phyloP scores from a whole-genome alignment of 2,329 filamentous ascomycete genomes.

The Allantophomopsis cytisporea region DNA sequence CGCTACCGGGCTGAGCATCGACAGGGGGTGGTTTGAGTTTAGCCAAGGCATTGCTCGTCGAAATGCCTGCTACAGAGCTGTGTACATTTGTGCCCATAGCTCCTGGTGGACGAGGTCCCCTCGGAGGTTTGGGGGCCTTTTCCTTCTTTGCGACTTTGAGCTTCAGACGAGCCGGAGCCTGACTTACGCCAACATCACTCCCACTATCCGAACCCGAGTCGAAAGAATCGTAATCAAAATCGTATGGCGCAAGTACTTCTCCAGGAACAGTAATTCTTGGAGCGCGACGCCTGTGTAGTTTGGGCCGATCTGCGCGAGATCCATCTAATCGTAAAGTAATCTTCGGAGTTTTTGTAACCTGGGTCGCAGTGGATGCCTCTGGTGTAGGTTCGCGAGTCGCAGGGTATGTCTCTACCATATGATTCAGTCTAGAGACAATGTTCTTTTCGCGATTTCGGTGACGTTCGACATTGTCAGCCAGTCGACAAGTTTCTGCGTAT shows the following conservation, averaged over 20 bases:
- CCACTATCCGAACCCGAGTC: constrained; percentile 18
- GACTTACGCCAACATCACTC: constrained; percentile 2
- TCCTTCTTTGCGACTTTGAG: constrained; percentile 7
- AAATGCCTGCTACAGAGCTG: constrained; percentile 19
- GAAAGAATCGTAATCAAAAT: constrained; percentile 46
- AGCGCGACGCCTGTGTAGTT: constrained; percentile 19
- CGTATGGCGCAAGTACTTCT: constrained; percentile 52
- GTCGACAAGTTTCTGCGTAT: constrained; percentile 47
- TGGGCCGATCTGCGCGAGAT: constrained; percentile 25
- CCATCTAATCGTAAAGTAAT: constrained; percentile 28
- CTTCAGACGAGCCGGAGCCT: constrained; percentile 12
- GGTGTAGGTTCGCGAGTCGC: constrained; percentile 33
- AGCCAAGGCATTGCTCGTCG: constrained; percentile 20
- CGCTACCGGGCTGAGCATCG: constrained; percentile 41
- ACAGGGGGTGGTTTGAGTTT: constrained; percentile 42
- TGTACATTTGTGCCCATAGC: constrained; percentile 20
- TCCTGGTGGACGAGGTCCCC: constrained; percentile 16
- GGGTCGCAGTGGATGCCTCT: constrained; percentile 34
- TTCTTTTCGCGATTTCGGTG: constrained; percentile 47
- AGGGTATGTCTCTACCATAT: constrained; percentile 47
- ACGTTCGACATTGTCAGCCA: constrained; percentile 47
- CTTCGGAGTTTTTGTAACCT: constrained; percentile 33
- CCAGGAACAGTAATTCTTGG: constrained; percentile 52
- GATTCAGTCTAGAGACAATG: constrained; percentile 42
- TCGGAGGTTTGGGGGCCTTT: constrained; percentile 11